Percentiles rank a stretch among this genome's conserved stretches.
These are phyloP conservation scores for Fusarium tjaetaba DNA, from an alignment of 2,329 filamentous ascomycete species.

Conservation along the genomic window DNA sequence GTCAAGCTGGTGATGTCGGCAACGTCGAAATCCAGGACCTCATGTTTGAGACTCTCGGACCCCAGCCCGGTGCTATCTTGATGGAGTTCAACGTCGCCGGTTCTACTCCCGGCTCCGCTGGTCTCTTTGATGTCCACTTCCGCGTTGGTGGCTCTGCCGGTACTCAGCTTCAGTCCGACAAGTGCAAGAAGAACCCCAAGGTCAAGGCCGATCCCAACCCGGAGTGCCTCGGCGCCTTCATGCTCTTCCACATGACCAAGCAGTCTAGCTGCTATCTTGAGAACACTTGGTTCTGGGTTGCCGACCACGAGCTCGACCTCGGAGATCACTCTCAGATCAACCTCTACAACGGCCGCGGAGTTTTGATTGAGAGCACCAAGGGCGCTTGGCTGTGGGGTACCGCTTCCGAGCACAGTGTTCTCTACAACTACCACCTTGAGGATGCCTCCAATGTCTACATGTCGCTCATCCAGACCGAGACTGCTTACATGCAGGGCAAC, in stretches of 20 bases:
- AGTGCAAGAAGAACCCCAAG: slow-evolving; percentile 80
- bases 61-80: slow-evolving; percentile 87
- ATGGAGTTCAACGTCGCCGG: slow-evolving; percentile 90
- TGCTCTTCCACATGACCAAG: slow-evolving; percentile 73
- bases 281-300: slow-evolving; percentile 90
- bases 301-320: slow-evolving; percentile 88
- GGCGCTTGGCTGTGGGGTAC: slow-evolving; percentile 87
- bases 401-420: slow-evolving; percentile 70
- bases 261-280: slow-evolving; percentile 79
- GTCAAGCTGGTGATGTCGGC: slow-evolving; percentile 78
- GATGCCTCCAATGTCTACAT: slow-evolving; percentile 84
- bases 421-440: slow-evolving; percentile 87
- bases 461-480: slow-evolving; percentile 88
- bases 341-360: slow-evolving; percentile 88
- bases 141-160: slow-evolving; percentile 89
- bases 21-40: slow-evolving; percentile 88
- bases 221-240: slow-evolving; percentile 78
- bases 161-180: slow-evolving; percentile 81
- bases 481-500: slow-evolving; percentile 87
- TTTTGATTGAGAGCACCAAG: slow-evolving; percentile 78
- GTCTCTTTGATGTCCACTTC: slow-evolving; percentile 96
- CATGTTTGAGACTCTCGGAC: slow-evolving; percentile 84
- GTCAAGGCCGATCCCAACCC: slow-evolving; percentile 68
- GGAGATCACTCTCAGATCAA: slow-evolving; percentile 79
- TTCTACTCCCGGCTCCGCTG: slow-evolving; percentile 72